These are phyloP conservation scores for Rostrohypoxylon terebratum DNA, from an alignment of 495 filamentous ascomycete genomes.

Conservation along the genomic window DNA sequence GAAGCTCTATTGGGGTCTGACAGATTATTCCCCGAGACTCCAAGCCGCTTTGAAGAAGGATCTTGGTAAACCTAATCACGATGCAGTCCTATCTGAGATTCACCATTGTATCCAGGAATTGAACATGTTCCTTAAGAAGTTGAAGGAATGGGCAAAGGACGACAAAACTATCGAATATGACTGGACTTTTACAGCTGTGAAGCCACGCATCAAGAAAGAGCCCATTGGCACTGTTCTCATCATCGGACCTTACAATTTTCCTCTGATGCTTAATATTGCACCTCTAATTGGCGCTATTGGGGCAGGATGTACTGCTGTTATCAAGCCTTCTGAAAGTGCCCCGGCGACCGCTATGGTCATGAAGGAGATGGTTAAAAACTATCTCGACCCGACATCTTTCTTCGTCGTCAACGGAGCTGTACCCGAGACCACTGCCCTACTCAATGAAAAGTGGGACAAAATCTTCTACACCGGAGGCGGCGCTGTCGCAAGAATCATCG, in stretches of 20 bases:
- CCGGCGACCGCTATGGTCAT: conserved; percentile 79
- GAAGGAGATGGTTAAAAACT: conserved; percentile 77
- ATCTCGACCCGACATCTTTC: conserved; percentile 82
- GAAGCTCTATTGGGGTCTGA: conserved; percentile 91
- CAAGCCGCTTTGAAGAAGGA: conserved; percentile 78
- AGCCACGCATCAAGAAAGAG: conserved; percentile 85
- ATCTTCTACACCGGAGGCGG: conserved; percentile 93
- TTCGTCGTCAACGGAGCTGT: conserved; percentile 82
- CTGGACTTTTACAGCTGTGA: conserved; percentile 71
- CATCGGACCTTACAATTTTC: conserved; percentile 95
- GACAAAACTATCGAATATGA: conserved; percentile 74
- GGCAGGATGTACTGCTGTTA: conserved; percentile 86
- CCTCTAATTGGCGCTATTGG: conserved; percentile 91
- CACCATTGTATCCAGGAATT: conserved; percentile 82
- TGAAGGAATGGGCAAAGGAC: conserved; percentile 85
- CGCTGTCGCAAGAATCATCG: conserved; percentile 84
- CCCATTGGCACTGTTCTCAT: conserved; percentile 85
- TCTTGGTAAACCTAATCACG: conserved; percentile 77
- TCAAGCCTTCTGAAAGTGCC: conserved; percentile 90
- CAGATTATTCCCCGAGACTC: conserved; percentile 77
- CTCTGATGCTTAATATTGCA: conserved; percentile 79
- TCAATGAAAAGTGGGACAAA: conserved; percentile 95
- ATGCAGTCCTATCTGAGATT: conserved; percentile 76
- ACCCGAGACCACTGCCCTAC: conserved; percentile 80
- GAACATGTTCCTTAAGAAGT: conserved; percentile 76